Conservation (phyloP, 495 filamentous ascomycete species). For the Peziza echinospora region DNA sequence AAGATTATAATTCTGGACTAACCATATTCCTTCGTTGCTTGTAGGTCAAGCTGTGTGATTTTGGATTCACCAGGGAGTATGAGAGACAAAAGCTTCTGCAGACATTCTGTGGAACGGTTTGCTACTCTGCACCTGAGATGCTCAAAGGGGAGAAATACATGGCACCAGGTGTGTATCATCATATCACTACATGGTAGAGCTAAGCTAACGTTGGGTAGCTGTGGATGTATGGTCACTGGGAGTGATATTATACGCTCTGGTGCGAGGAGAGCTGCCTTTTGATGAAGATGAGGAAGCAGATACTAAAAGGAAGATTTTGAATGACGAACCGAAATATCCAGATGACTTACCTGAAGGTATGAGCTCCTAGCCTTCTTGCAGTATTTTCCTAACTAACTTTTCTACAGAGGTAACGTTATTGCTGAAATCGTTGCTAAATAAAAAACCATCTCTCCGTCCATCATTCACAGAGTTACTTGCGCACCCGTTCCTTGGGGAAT, state of each 20-base stretch:
- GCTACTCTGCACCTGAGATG: conserved; percentile 97
- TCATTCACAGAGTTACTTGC: conserved; percentile 68
- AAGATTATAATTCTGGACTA: no score
- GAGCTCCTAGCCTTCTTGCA: background rate
- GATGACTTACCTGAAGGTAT: conserved; percentile 41
- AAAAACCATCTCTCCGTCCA: conserved; percentile 67
- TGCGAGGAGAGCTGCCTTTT: conserved; percentile 84
- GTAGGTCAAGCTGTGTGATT: conserved; percentile 85
- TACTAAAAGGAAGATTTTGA: conserved; percentile 68
- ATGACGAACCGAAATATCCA: conserved; percentile 63
- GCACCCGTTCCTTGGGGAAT: conserved; percentile 72
- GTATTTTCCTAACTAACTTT: background rate
- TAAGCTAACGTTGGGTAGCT: conserved; percentile 4
- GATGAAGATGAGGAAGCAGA: conserved; percentile 79
- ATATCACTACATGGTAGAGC: conserved; percentile 10
- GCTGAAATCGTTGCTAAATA: conserved; percentile 57
- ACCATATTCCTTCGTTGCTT: no score
- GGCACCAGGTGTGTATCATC: conserved; percentile 16
- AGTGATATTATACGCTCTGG: conserved; percentile 80
- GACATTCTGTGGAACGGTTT: conserved; percentile 93
- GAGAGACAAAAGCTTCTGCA: conserved; percentile 89
- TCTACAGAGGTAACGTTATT: conserved; percentile 47
- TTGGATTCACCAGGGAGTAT: conserved; percentile 94
- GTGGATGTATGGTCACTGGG: conserved; percentile 97
- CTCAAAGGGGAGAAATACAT: conserved; percentile 86